Percentiles rank a stretch among this genome's conserved stretches.
phyloP scores from a whole-genome alignment of 177 flowering plant species.

The Tripterygium wilfordii region DNA sequence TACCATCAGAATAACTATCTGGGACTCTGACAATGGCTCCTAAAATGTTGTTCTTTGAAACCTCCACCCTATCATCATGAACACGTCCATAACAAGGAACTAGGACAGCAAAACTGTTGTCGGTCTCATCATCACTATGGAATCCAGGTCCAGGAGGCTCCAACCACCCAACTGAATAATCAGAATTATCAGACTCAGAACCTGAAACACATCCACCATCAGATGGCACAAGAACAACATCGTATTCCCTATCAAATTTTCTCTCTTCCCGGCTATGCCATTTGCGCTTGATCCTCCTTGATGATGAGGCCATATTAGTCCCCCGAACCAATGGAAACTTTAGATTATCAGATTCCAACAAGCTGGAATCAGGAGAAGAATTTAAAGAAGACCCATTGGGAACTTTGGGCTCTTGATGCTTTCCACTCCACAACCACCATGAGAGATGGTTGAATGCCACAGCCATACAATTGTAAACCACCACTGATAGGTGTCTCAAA shows the following conservation, averaged over 20 bases:
- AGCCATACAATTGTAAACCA: conserved; percentile 35
- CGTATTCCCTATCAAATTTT: conserved; percentile 62
- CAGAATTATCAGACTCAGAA: conserved; percentile 79
- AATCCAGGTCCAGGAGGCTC: conserved; percentile 83
- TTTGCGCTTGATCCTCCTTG: conserved; percentile 56
- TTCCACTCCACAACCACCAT: conserved; percentile 70
- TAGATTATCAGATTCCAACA: conserved; percentile 45
- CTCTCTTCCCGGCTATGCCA: conserved; percentile 69
- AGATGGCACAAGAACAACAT: conserved; percentile 71
- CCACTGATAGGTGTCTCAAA: neutral
- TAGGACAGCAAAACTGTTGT: conserved; percentile 72
- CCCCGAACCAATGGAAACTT: conserved; percentile 49
- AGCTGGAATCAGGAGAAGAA: conserved; percentile 33
- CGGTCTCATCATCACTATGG: conserved; percentile 54
- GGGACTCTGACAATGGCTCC: conserved; percentile 38
- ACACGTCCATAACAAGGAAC: conserved; percentile 75
- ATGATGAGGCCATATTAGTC: conserved; percentile 25
- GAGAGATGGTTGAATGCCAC: conserved; percentile 46
- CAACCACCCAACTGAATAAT: conserved; percentile 86
- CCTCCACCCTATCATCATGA: conserved; percentile 23
- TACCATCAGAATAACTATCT: conserved; percentile 51
- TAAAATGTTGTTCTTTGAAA: conserved; percentile 34
- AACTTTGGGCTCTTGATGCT: conserved; percentile 40
- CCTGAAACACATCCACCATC: conserved; percentile 83
- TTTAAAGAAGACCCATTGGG: conserved; percentile 30